Conservation (phyloP, 2,329 filamentous ascomycete genomes). For the Zasmidium cellare region DNA sequence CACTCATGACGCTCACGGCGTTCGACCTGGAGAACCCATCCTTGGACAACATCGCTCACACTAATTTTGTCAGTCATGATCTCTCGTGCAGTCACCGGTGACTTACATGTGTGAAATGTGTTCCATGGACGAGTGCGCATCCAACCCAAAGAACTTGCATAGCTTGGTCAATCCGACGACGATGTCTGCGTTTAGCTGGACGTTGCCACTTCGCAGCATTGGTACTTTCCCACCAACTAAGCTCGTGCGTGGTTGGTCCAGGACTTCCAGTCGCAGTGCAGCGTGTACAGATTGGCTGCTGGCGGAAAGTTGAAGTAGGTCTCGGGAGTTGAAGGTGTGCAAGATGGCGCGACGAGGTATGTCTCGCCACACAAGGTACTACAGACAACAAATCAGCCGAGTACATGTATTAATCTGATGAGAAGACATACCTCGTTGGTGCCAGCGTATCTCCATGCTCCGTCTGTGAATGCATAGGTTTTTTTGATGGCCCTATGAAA, state of each 20-base stretch:
- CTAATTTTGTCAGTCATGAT: background rate
- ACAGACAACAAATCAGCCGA: background rate
- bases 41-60: slow-evolving; percentile 10
- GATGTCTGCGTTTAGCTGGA: background rate
- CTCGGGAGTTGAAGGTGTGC: slow-evolving; percentile 1
- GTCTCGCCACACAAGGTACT: background rate
- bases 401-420: too few relatives aligned
- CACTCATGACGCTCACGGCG: background rate
- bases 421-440: background rate
- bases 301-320: slow-evolving; percentile 1
- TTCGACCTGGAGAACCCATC: slow-evolving; percentile 5
- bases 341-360: slow-evolving; percentile 13
- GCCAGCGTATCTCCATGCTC: slow-evolving; percentile 10
- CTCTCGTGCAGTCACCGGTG: background rate
- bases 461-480: slow-evolving; percentile 1
- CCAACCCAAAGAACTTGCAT: slow-evolving; percentile 5
- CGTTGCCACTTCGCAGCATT: background rate
- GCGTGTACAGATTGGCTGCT: background rate
- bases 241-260: background rate
- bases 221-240: slow-evolving; percentile 3
- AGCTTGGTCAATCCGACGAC: background rate
- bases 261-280: slow-evolving; percentile 2
- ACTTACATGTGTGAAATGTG: slow-evolving; percentile 8
- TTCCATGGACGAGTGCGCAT: background rate
- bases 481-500: slow-evolving; percentile 5